Evolutionary conservation across 164 flowering plant species (phyloP), one percentile per base, ranked within the genome.

Genomic region (Litsea cubeba): DNA sequence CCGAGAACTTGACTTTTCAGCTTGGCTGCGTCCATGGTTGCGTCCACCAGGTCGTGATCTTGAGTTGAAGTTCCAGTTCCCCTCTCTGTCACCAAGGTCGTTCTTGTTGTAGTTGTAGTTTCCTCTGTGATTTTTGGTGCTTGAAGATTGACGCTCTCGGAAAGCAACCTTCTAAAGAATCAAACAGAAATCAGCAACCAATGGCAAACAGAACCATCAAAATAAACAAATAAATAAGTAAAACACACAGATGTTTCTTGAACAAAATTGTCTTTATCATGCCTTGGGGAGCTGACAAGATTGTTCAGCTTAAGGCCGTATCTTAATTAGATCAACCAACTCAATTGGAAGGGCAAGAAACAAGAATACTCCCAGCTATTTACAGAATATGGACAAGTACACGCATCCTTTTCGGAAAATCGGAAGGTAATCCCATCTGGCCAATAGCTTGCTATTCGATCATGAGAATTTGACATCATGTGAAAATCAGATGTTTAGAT

Each of bases 61-160:
- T 35, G 91, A 77, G 72, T 75, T 86, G 51, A 50, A 20, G 75
- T 87, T 92, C 98, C 97, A 92, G 76, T 80, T 91, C 70, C 93
- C 91, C 73, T 96, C 99, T 83, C 94, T 91, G 51, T 92, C 97
- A 76, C 84, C 83, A 74, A 84, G 83, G 50, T 91, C 96, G 79
- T 76, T 85, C 75, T 91, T 85, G 69, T 92, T 94, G 79, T 86
- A 77, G 72, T 80, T 86, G 80, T 86, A 85, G 70, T 81, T 86
- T 20, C 94, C 95, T 83, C 93, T 74, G 73, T 82, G 79, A 65
- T 74, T 88, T 78, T 95, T 85, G 58, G 80, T 69, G 68, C 82
- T 81, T 24, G 92, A 72, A 70, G 95, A 79, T 75, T 91, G 90
- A 14, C 91, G 86, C 12, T 92, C 98, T 79, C 93, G 81, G 40